Evolutionary conservation across 371 early-diverging fungal species (phyloP), one percentile per base, ranked within the genome.

Genomic region (Globomyces sp.): DNA sequence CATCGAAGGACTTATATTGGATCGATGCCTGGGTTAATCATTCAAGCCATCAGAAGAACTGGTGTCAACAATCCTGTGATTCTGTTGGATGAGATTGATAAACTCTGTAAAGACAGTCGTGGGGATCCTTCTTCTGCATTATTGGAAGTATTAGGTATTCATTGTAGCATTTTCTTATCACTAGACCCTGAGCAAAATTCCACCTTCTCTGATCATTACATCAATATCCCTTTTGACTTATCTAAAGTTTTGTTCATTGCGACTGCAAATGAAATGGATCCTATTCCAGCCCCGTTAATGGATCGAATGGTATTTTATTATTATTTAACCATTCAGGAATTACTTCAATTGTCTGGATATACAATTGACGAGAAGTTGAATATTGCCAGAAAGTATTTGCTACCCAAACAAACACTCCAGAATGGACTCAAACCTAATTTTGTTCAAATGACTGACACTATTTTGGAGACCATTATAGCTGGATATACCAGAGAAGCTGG

Each of bases 1-100:
- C 95, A 95, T 74, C 84, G 93, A 9, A 81, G 93, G 13, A 95
- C 95, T 6, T 95, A 95, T 79, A 86, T 93, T 40, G 95, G 92
- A 34, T 88, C 92, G 24, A 77, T 92, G 79, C 95, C 95, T 2
- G 95, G 95, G 9, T 68, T 90, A 6, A 85, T 95, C 48, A 82
- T 92, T n/a, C 91, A 92, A 65, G 92, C 88, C 0, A 58, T 93
- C 57, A 77, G 84, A 39, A 80, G 86, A 62, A 83, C 83, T 51
- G 89, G 89, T 11, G 89, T 89, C 40, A 87, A 85, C 63, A 91
- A 93, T 70, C 95, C 93, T 0, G 87, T 92, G 2, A 82, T 93
- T 65, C 69, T 94, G 40, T 79, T 79, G 0, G 93, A 94, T 69
- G 94, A 94, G 68, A 89, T 94, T 63, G 94, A 92, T 74, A 93